Evolutionary conservation across 1,139 yeast genomes (phyloP).

Genomic region (Geotrichum fermentans): DNA sequence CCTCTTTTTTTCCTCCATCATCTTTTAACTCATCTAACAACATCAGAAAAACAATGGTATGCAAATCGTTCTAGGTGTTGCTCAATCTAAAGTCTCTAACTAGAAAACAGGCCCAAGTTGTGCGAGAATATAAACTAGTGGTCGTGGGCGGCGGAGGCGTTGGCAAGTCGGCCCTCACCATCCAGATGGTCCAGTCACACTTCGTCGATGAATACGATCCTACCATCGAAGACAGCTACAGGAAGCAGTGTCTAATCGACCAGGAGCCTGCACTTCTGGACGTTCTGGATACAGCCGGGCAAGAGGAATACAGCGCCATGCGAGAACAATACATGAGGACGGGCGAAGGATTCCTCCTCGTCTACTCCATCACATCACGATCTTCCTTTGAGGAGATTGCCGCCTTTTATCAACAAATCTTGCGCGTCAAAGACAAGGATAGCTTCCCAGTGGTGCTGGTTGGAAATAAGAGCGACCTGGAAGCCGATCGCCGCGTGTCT

Average conservation of each 20-base stretch:
- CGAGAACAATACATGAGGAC: slow-evolving; percentile 78
- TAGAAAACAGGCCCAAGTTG: slow-evolving; percentile 10
- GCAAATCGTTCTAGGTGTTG: too few relatives aligned
- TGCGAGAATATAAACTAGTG: slow-evolving; percentile 62
- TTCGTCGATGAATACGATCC: slow-evolving; percentile 78
- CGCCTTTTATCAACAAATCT: slow-evolving; percentile 76
- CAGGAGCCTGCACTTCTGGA: slow-evolving; percentile 80
- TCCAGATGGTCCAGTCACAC: slow-evolving; percentile 46
- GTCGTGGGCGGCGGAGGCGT: slow-evolving; percentile 98
- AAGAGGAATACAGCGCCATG: slow-evolving; percentile 88
- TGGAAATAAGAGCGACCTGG: slow-evolving; percentile 57
- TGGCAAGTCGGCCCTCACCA: slow-evolving; percentile 90
- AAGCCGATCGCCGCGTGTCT: slow-evolving; percentile 60
- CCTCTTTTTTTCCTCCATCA: too few relatives aligned
- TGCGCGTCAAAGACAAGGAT: slow-evolving; percentile 63
- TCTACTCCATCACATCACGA: slow-evolving; percentile 75
- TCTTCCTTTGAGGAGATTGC: slow-evolving; percentile 75
- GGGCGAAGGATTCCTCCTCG: slow-evolving; percentile 45
- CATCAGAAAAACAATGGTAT: too few relatives aligned
- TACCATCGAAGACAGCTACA: slow-evolving; percentile 93
- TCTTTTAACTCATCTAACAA: too few relatives aligned
- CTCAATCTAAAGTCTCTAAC: too few relatives aligned
- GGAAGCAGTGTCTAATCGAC: slow-evolving; percentile 52
- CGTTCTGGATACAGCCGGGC: slow-evolving; percentile 87
- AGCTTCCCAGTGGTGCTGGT: slow-evolving; percentile 39